A percentile compares a stretch with the other conserved stretches of the same genome.
These are phyloP conservation scores for Rhamnella rubrinervis DNA, from an alignment of 331 rosid species.

Conservation along the genomic window DNA sequence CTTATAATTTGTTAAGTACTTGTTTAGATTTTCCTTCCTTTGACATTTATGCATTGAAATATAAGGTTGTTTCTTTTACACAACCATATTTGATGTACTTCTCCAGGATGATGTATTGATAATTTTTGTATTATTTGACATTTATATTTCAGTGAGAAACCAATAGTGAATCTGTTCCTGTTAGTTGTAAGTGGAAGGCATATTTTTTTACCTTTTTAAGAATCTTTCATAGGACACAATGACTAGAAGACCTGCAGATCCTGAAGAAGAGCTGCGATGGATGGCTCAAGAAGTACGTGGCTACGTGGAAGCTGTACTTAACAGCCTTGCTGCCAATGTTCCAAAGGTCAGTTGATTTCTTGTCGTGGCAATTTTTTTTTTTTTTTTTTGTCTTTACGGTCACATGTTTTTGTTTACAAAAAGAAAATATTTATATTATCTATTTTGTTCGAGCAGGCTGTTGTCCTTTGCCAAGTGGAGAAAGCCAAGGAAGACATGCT, in stretches of 20 bases:
- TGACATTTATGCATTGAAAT: too few species aligned
- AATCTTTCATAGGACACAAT: conserved; percentile 44
- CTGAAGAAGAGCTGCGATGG: conserved; percentile 75
- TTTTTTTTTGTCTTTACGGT: too few species aligned
- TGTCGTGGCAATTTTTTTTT: too few species aligned
- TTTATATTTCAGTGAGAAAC: too few species aligned
- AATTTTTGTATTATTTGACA: too few species aligned
- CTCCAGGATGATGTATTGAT: too few species aligned
- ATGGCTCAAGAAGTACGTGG: conserved; percentile 75
- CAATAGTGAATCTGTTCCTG: too few species aligned
- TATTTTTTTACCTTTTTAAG: background rate
- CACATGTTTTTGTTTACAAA: background rate
- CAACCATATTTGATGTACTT: too few species aligned
- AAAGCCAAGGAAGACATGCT: conserved; percentile 72
- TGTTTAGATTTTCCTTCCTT: too few species aligned
- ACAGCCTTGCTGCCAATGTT: conserved; percentile 68
- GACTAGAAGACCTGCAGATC: conserved; percentile 64
- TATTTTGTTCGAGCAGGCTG: conserved; percentile 51
- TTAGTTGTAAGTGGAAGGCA: too few species aligned
- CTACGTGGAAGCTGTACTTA: conserved; percentile 72
- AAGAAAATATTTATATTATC: conserved; percentile 1
- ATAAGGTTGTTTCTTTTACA: too few species aligned
- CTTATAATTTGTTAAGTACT: too few species aligned
- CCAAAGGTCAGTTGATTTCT: conserved; percentile 47
- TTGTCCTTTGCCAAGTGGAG: conserved; percentile 76